Evolutionary conservation across 306 rosid species (phyloP).

Genomic region (Abrus pulchellus): DNA sequence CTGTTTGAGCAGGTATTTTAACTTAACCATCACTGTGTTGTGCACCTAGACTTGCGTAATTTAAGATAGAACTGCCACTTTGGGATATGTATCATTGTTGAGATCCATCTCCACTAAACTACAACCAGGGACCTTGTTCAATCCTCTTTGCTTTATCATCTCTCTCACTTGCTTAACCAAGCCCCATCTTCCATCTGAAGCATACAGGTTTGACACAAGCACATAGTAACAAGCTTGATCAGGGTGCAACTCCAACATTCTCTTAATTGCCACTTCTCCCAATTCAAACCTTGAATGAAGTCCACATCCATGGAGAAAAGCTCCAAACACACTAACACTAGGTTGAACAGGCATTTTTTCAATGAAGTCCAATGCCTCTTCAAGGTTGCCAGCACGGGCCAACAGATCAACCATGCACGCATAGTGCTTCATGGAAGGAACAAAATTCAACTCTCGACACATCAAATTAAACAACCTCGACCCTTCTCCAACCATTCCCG

Average conservation of each 20-base stretch:
- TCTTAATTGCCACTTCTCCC: slow-evolving; percentile 67
- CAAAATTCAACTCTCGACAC: slow-evolving; percentile 60
- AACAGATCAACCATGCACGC: slow-evolving; percentile 79
- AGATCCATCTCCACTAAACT: slow-evolving; percentile 70
- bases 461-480: slow-evolving; percentile 66
- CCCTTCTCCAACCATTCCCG: slow-evolving; percentile 84
- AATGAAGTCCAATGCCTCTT: slow-evolving; percentile 74
- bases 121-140: slow-evolving; percentile 71
- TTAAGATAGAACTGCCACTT: slow-evolving; percentile 50
- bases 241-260: slow-evolving; percentile 77
- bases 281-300: slow-evolving; percentile 82
- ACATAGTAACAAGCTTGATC: slow-evolving; percentile 76
- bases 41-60: slow-evolving; percentile 5
- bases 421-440: slow-evolving; percentile 82
- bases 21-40: slow-evolving; percentile 53
- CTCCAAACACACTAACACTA: slow-evolving; percentile 72
- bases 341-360: slow-evolving; percentile 70
- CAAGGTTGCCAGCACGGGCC: slow-evolving; percentile 77
- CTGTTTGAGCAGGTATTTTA: slow-evolving; percentile 51
- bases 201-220: slow-evolving; percentile 78
- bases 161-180: slow-evolving; percentile 76
- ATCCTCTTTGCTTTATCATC: slow-evolving; percentile 69
- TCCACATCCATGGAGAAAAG: slow-evolving; percentile 89
- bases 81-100: slow-evolving; percentile 33
- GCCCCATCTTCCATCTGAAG: slow-evolving; percentile 89